Evolutionary conservation across 2,329 filamentous ascomycete species (phyloP).

Genomic region (Aspergillus piperis): DNA sequence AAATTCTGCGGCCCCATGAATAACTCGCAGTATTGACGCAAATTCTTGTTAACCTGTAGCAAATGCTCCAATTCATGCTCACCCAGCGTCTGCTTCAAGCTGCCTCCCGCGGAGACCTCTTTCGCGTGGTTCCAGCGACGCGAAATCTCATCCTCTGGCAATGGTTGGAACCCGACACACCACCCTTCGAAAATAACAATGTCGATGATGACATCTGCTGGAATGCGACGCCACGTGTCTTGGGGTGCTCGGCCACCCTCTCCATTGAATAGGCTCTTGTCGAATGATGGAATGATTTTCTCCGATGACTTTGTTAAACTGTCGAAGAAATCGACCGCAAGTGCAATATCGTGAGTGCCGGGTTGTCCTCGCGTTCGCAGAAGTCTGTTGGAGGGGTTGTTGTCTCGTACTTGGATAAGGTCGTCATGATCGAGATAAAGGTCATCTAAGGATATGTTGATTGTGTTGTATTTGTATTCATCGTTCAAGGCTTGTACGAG

Average conservation of each 20-base stretch:
- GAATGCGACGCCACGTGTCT: neutral
- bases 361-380: neutral
- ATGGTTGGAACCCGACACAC: slow-evolving; percentile 1
- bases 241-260: neutral
- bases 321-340: neutral
- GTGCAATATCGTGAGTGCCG: neutral
- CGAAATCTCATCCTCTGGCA: neutral
- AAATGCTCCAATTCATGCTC: neutral
- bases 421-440: neutral
- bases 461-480: neutral
- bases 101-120: neutral
- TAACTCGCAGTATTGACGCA: neutral
- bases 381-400: neutral
- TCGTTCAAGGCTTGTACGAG: neutral
- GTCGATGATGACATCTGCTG: neutral
- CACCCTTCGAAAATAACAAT: neutral
- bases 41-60: neutral
- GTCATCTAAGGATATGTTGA: neutral
- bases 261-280: neutral
- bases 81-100: neutral
- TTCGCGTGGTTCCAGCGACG: neutral
- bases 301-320: neutral
- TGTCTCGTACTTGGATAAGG: neutral
- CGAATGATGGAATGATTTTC: neutral
- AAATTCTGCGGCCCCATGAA: neutral